Evolutionary conservation across 192 early-diverging fungal species (phyloP), one percentile per base, ranked within the genome.

Genomic region (Coemansia sp.): DNA sequence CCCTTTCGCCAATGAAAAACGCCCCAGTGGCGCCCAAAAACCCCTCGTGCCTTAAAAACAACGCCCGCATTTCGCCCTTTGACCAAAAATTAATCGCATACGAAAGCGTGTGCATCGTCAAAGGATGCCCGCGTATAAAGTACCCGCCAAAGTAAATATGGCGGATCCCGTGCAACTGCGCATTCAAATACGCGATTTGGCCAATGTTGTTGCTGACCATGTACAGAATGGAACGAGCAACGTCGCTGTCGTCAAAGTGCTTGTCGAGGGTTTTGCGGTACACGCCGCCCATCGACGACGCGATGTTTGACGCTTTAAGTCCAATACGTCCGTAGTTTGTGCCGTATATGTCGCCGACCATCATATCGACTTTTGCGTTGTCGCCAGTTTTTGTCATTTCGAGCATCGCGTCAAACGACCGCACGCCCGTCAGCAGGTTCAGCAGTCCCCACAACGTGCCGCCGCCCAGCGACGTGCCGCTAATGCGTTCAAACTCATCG

Each of bases 201-300:
- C 97, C 95, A 85, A 99, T 93, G 73, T 97, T 99, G 84, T 99
- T 99, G 74, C 93, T 79, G 56, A 99, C 89, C 90, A 99, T 93
- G 78, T 90, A 97, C 59, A 99, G 84, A 54, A 99, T 77, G 56
- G 91, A 92, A 53, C 90, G 83, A 5, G 93, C 88, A 61, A 99
- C 91, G 66, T 99, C 97, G 39, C 88, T 85, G 43, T 87, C 83
- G 29, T 75, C 82, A 68, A 93, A 90, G 54, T 83, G 81, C 22
- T 70, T 81, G 47, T 85, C 84, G 10, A 90, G 85, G 23, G 85
- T 79, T 61, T 90, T 90, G 79, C 94, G 94, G 78, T 94, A 96
- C 49, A 97, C 95, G 65, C 96, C 96, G 16, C 90, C 97, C 89
- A 97, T 94, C 8, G 92, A 93, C 9, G 93, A 92, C 9, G 97